Evolutionary conservation across 306 rosid genomes (phyloP), one percentile per base, ranked within the genome.

Genomic region (Styphnolobium japonicum): DNA sequence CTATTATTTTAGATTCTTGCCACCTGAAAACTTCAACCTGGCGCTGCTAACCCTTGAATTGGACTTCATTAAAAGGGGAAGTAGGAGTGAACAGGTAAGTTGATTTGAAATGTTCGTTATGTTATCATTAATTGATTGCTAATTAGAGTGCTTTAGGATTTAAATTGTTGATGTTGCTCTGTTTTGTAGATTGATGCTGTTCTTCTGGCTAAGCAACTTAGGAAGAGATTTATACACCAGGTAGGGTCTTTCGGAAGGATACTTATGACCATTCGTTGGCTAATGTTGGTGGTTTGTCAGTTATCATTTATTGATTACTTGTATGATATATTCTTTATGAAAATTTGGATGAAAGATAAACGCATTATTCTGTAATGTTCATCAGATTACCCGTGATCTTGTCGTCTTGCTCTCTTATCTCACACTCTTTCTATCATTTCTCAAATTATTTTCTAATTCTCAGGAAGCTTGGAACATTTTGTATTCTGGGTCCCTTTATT

Each of bases 101-200:
- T 12, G 58, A 52, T 25, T 75, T 67, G 55, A 67, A 40, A 29
- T 14, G 15, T 70, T 61, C 10, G 0, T 61, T 65, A 18, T 43
- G 68, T 45, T 80, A 46, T 27, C 31, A 14, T 64, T 25, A 36
- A 70, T 57, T 66, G 71, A 57, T 60, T 71, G 60, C 14, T 36
- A 3, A 40, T 55, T 46, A 48, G 57, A 45, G 53, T 75, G 67
- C 60, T 61, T 43, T 74, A 36, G 46, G 55, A 39, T 33, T 55
- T 4, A 46, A 61, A 15, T 37, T 46, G 69, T 45, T 76, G 31
- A 34, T 66, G 42, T 12, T 75, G 31, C 21, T 77, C 45, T 85
- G 12, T 61, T 58, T 76, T 89, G 85, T 84, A 96, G 99, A 81
- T 96, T 83, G 99, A 96, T 85, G 99, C 99, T 73, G 86, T 87